Conservation (phyloP, 345 rosid genomes). For the Salix suchowensis region DNA sequence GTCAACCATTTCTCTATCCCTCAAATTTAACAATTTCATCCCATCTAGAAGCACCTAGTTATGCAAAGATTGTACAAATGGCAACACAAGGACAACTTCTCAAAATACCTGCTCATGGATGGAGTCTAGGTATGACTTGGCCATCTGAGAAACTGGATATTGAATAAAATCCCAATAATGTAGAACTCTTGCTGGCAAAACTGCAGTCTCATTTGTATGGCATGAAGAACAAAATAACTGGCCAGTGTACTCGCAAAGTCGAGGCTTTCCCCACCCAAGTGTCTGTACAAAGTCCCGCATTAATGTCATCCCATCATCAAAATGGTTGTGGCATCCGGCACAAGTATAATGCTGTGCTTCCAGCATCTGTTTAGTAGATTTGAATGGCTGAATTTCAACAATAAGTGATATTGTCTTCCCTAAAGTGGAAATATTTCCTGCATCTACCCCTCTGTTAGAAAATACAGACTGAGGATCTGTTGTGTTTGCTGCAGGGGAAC, state of each 20-base stretch:
- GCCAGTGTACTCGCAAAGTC: constrained; percentile 85
- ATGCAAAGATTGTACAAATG: not conserved
- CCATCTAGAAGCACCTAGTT: not conserved
- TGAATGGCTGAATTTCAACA: constrained; percentile 65
- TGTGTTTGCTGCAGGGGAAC: constrained; percentile 40
- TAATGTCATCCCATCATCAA: constrained; percentile 70
- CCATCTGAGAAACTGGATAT: constrained; percentile 81
- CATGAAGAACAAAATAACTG: constrained; percentile 87
- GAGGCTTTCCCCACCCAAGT: constrained; percentile 91
- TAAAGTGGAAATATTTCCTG: constrained; percentile 41
- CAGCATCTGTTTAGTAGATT: constrained; percentile 64
- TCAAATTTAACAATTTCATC: not conserved
- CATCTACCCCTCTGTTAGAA: constrained; percentile 26
- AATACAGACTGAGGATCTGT: constrained; percentile 28
- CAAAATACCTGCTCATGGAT: constrained; percentile 76
- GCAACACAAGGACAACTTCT: not conserved
- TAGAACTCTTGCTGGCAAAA: constrained; percentile 83
- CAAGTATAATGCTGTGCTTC: constrained; percentile 88
- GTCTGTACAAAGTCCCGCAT: constrained; percentile 65
- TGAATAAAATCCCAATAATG: constrained; percentile 87
- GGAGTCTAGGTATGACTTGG: constrained; percentile 90
- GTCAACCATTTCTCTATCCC: not conserved
- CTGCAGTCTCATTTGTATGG: constrained; percentile 78
- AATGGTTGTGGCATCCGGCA: constrained; percentile 86
- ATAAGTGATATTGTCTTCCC: constrained; percentile 86